Evolutionary conservation across 2,329 filamentous ascomycete species (phyloP), one percentile per base, ranked within the genome.

Genomic region (Helotiales sp.): DNA sequence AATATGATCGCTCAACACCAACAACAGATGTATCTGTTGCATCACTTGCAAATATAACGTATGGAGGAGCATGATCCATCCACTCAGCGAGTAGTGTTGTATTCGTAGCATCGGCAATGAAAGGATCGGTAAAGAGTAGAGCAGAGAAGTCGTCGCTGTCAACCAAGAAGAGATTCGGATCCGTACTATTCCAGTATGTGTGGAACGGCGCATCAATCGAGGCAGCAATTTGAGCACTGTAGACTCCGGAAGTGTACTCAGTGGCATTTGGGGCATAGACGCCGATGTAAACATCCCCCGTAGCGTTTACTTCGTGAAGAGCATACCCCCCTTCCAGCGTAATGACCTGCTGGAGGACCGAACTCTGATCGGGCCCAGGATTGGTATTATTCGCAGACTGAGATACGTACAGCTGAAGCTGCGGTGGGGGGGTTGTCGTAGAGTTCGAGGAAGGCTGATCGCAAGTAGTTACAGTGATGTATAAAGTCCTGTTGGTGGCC

Each of bases 391-490:
- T 81, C 1, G 82, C 75, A 2, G 87, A 87, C 20, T 82, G 88
- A 2, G 93, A 96, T 57, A 97, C 83, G 75, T 91, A 97, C 10
- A 98, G 81, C 13, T 86, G 86, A 60, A 98, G 85, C 74, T 97
- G 93, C 1, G 91, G 90, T 13, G 91, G 86, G 1, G 81, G 77
- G 10, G 58, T 65, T n/a, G 61, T 65, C 40, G 66, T 73, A 6
- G 66, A 72, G 8, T 72, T 70, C n/a, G 72, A 65, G 13, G 63
- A 57, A 13, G 95, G 96, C 74, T 96, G 93, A 28, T 87, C 79
- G 78, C 96, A 99, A 0, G 92, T 94, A 72, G 93, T 98, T 50
- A 93, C 88, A 1, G 93, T 93, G 63, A 99, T 85, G 78, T 91
- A 97, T 2, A 98, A 62, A 6, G 70, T 75, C 49, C 73, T 69